Conservation (phyloP, 2,329 filamentous ascomycete genomes). For the Chaetomiaceae sp. region DNA sequence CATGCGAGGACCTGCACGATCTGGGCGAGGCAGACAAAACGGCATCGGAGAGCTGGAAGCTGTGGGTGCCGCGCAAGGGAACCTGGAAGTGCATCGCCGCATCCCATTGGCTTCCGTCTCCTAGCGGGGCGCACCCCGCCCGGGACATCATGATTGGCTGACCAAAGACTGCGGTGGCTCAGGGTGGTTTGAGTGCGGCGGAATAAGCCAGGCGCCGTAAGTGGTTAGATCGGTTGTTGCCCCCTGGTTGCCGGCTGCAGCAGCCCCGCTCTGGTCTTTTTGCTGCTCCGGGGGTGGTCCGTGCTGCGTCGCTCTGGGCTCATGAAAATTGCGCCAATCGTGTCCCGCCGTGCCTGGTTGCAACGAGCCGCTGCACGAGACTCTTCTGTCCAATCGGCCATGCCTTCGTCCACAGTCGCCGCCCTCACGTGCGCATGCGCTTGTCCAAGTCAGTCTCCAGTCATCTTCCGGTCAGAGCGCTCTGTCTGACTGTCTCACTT, state of each 20-base stretch:
- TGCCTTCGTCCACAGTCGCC: background rate
- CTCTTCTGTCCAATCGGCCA: background rate
- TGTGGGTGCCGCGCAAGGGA: slow-evolving; percentile 19
- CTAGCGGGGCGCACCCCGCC: slow-evolving; percentile 8
- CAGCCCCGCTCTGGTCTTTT: slow-evolving; percentile 17
- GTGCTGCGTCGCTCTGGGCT: slow-evolving; percentile 10
- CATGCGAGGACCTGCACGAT: slow-evolving; percentile 24
- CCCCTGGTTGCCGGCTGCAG: slow-evolving; percentile 17
- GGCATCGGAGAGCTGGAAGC: slow-evolving; percentile 19
- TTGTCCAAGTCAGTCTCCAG: background rate
- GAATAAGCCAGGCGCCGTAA: slow-evolving; percentile 19
- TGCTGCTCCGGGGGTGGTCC: slow-evolving; percentile 7
- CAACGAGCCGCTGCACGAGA: background rate
- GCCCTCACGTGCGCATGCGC: background rate
- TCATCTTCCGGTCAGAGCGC: no score
- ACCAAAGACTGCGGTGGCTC: slow-evolving; percentile 6
- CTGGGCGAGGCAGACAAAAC: slow-evolving; percentile 26
- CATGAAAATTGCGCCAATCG: slow-evolving; percentile 10
- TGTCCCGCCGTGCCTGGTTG: background rate
- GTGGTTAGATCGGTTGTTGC: slow-evolving; percentile 23
- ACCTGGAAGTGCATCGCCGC: slow-evolving; percentile 8
- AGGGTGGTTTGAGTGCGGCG: slow-evolving; percentile 15
- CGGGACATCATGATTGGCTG: slow-evolving; percentile 7
- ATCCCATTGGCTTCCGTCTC: slow-evolving; percentile 18
- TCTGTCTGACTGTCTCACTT: no score